Conservation (phyloP, 345 rosid genomes). For the Eucalyptus polybractea region DNA sequence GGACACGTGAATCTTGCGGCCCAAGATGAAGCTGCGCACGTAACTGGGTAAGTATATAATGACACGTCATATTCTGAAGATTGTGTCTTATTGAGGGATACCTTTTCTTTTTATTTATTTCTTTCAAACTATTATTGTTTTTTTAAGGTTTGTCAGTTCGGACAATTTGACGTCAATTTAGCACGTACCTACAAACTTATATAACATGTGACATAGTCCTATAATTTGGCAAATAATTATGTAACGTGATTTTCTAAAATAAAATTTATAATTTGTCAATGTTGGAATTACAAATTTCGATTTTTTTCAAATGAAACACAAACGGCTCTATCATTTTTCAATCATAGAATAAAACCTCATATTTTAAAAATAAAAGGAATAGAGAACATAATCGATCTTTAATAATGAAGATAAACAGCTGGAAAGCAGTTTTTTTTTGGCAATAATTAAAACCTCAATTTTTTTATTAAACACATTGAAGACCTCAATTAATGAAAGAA, state of each 20-base stretch:
- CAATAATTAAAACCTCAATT: not conserved
- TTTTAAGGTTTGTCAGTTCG: not conserved
- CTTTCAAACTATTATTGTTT: not conserved
- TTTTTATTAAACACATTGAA: not conserved
- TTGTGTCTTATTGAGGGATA: not conserved
- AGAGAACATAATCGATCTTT: not conserved
- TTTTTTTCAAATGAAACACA: not conserved
- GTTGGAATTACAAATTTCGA: not conserved
- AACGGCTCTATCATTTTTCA: not conserved
- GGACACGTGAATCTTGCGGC: not conserved
- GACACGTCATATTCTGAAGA: not conserved
- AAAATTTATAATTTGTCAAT: not conserved
- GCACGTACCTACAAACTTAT: not conserved
- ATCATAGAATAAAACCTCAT: not conserved
- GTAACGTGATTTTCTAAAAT: not conserved
- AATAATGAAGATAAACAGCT: not conserved
- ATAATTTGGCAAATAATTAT: not conserved
- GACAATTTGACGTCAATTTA: not conserved
- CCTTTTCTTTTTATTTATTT: not conserved
- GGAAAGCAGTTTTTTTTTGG: not conserved
- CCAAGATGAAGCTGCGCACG: not conserved
- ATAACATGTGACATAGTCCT: not conserved
- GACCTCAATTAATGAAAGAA: not conserved
- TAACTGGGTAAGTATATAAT: not conserved
- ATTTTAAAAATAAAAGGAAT: not conserved